Percentiles rank a stretch among this genome's conserved stretches.
These are phyloP conservation scores for Pleurotus salmoneostramineus DNA, from an alignment of 768 basidiomycete genomes.

Conservation along the genomic window DNA sequence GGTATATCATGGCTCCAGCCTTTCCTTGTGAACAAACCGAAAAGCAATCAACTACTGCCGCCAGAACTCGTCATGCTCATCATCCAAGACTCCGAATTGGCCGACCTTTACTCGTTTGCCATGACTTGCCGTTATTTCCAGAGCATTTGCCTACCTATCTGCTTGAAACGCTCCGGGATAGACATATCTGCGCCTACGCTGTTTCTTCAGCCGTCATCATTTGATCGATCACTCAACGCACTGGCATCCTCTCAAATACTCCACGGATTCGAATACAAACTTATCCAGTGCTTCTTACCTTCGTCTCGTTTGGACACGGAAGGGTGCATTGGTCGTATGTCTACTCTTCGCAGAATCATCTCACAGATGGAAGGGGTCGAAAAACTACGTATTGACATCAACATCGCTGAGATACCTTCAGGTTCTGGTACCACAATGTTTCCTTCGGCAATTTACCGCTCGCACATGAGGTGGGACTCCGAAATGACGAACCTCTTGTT, in stretches of 20 bases:
- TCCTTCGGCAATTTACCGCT: no score
- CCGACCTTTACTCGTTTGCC: not conserved
- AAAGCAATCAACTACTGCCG: not conserved
- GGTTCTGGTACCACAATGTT: no score
- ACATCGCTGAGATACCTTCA: no score
- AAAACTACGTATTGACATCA: not conserved
- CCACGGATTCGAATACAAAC: not conserved
- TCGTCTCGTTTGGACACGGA: not conserved
- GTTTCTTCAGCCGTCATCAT: not conserved
- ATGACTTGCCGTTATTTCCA: conserved; percentile 1
- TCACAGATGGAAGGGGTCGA: not conserved
- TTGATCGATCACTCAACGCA: not conserved
- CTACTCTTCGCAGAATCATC: not conserved
- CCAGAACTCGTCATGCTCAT: not conserved
- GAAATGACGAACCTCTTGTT: no score
- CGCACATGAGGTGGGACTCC: no score
- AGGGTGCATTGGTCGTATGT: not conserved
- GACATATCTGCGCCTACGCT: not conserved
- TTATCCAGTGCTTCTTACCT: not conserved
- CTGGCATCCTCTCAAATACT: not conserved
- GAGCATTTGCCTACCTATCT: not conserved
- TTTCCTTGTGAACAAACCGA: not conserved
- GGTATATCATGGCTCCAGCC: no score
- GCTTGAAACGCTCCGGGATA: not conserved
- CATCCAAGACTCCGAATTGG: not conserved